Evolutionary conservation across 306 rosid species (phyloP).

Genomic region (Malus fusca): DNA sequence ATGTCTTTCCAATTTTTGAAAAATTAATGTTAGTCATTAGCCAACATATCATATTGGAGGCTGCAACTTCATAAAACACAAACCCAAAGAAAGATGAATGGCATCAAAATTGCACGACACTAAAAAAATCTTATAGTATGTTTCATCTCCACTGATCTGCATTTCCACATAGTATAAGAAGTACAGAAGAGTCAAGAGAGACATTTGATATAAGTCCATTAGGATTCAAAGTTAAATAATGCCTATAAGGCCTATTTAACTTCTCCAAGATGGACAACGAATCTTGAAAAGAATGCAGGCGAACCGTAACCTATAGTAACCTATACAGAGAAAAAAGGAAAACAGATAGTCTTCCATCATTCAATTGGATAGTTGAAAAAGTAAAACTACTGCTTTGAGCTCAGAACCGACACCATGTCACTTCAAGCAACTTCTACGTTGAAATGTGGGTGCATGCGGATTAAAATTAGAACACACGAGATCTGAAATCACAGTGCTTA

Average conservation of each 20-base stretch:
- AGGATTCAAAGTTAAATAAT: constrained; percentile 27
- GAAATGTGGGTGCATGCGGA: background rate
- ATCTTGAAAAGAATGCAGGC: too few relatives aligned
- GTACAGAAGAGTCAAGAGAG: constrained; percentile 43
- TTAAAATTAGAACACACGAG: background rate
- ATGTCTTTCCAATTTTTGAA: background rate
- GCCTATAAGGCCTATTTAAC: constrained; percentile 19
- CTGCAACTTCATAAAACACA: background rate
- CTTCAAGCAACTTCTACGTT: too few relatives aligned
- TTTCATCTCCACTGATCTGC: constrained; percentile 43
- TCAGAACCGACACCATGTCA: too few relatives aligned
- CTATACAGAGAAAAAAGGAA: background rate
- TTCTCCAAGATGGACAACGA: constrained; percentile 32
- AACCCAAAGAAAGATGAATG: background rate
- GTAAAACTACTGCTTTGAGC: too few relatives aligned
- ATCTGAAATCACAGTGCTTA: background rate
- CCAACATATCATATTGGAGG: background rate
- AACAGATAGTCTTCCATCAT: too few relatives aligned
- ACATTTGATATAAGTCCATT: constrained; percentile 35
- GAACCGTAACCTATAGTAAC: background rate
- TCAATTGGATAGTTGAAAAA: too few relatives aligned
- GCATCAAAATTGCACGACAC: background rate
- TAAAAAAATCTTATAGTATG: background rate
- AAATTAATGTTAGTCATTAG: too few relatives aligned
- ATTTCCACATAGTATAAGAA: constrained; percentile 22